Percentiles rank a stretch among this genome's conserved stretches.
Conservation (phyloP, 257 asterid species). For the Solanum medicagineum region DNA sequence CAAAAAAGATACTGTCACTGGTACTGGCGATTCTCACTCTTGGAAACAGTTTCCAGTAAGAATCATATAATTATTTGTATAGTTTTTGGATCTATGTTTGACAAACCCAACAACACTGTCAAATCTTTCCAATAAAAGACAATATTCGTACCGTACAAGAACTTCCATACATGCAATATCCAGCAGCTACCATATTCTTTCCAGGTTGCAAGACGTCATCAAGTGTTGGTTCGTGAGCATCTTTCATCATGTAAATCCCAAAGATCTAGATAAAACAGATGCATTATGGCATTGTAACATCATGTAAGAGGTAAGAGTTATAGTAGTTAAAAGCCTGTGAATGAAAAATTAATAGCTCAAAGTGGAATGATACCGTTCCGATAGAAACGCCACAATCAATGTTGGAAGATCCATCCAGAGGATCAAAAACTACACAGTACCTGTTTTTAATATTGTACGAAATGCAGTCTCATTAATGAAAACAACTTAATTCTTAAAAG, state of each 20-base stretch:
- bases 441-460: constrained; percentile 22
- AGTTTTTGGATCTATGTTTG: background rate
- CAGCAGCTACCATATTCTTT: constrained; percentile 86
- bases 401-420: constrained; percentile 96
- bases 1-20: background rate
- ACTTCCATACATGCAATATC: constrained; percentile 98
- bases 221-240: constrained; percentile 48
- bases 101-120: background rate
- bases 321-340: background rate
- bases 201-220: constrained; percentile 94
- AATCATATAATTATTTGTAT: background rate
- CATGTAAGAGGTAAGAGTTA: background rate
- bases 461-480: background rate
- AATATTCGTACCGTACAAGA: constrained; percentile 68
- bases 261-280: constrained; percentile 48
- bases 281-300: background rate
- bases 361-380: constrained; percentile 57
- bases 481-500: background rate
- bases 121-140: background rate
- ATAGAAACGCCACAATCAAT: constrained; percentile 97
- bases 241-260: constrained; percentile 65
- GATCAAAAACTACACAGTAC: constrained; percentile 93
- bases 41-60: background rate
- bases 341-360: background rate
- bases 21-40: background rate